A percentile compares a stretch with the other conserved stretches of the same genome.
phyloP scores from a whole-genome alignment of 345 rosid genomes.

The Passiflora organensis region DNA sequence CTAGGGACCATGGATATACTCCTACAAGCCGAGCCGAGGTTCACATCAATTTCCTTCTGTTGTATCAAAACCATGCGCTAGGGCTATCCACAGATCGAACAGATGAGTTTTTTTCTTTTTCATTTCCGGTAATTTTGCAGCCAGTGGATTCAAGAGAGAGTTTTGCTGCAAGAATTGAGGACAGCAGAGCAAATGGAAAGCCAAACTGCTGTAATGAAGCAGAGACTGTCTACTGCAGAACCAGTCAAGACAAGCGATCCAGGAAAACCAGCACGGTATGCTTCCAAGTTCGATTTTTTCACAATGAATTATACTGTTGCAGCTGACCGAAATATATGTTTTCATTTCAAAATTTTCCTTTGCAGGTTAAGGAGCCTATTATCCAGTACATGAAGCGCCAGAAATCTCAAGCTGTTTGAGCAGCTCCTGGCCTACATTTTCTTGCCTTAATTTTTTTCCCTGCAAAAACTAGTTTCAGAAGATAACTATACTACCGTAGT shows the following conservation, averaged over 20 bases:
- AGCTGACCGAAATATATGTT: too few species aligned
- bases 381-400: slow-evolving; percentile 68
- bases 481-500: too few species aligned
- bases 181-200: slow-evolving; percentile 30
- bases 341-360: background rate
- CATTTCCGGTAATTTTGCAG: slow-evolving; percentile 36
- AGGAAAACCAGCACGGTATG: slow-evolving; percentile 88
- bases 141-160: slow-evolving; percentile 87
- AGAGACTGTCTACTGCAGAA: slow-evolving; percentile 37
- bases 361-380: slow-evolving; percentile 93
- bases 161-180: slow-evolving; percentile 43
- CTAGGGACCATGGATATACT: slow-evolving; percentile 47
- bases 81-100: background rate
- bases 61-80: background rate
- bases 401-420: slow-evolving; percentile 57
- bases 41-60: too few species aligned
- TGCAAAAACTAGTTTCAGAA: too few species aligned
- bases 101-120: slow-evolving; percentile 1
- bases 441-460: too few species aligned
- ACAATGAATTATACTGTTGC: background rate
- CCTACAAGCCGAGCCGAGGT: slow-evolving; percentile 81
- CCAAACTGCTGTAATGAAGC: slow-evolving; percentile 33
- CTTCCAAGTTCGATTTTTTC: background rate
- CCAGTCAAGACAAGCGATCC: slow-evolving; percentile 54
- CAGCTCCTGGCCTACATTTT: too few species aligned